These are phyloP conservation scores for Entophlyctis helioformis DNA, from an alignment of 192 early-diverging fungal genomes.

Conservation along the genomic window DNA sequence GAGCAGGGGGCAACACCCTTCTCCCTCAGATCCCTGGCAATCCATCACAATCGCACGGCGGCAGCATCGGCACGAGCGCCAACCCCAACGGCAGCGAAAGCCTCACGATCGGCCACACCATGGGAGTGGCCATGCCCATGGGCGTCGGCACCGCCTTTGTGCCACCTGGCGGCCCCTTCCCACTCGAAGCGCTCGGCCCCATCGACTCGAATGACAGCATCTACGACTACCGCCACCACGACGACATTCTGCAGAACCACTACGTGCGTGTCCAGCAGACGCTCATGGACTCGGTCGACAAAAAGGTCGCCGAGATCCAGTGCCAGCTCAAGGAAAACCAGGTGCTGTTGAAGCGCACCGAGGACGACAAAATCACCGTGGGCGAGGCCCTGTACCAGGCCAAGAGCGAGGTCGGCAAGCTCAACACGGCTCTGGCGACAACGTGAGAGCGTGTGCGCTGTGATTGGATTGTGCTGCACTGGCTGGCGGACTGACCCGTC, in stretches of 20 bases:
- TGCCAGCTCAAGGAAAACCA: constrained; percentile 26
- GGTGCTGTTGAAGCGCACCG: constrained; percentile 12
- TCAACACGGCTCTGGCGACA: constrained; percentile 24
- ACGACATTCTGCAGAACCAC: constrained; percentile 28
- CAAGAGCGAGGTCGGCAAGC: constrained; percentile 24
- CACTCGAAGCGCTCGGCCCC: too few relatives aligned
- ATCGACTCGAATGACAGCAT: too few relatives aligned
- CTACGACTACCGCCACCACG: too few relatives aligned
- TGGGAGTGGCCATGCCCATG: too few relatives aligned
- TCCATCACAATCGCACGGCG: too few relatives aligned
- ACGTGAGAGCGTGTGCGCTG: constrained; percentile 25
- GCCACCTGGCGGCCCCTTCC: too few relatives aligned
- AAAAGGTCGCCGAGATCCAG: constrained; percentile 26
- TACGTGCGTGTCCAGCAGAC: constrained; percentile 25
- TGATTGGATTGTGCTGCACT: neutral
- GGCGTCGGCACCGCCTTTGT: too few relatives aligned
- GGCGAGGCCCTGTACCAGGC: constrained; percentile 33
- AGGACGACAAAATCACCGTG: constrained; percentile 27
- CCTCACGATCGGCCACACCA: too few relatives aligned
- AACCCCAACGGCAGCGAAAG: too few relatives aligned
- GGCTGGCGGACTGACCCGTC: neutral
- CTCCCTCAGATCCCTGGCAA: too few relatives aligned
- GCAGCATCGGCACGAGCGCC: too few relatives aligned
- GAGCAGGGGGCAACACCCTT: too few relatives aligned
- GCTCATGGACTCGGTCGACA: constrained; percentile 28